Percentiles rank a stretch among this genome's conserved stretches.
Evolutionary conservation across 768 basidiomycete species (phyloP).

Genomic region (Leccinum longicurvipes): DNA sequence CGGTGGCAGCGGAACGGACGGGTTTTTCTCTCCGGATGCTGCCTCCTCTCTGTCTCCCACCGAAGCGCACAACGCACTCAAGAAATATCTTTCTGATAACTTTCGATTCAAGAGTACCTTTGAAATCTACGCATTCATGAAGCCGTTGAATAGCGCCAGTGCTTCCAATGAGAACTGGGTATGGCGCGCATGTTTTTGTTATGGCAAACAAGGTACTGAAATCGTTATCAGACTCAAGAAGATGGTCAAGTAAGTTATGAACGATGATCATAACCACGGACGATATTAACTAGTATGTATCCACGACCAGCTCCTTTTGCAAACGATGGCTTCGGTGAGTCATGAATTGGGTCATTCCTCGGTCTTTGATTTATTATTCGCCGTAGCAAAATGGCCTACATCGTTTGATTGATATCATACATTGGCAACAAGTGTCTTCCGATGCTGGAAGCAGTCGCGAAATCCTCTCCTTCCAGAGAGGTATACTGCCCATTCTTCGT

Average conservation of each 20-base stretch:
- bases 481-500: slow-evolving; percentile 50
- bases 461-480: slow-evolving; percentile 56
- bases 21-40: slow-evolving; percentile 37
- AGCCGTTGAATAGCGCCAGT: slow-evolving; percentile 36
- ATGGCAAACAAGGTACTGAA: background rate
- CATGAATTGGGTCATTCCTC: background rate
- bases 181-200: slow-evolving; percentile 3
- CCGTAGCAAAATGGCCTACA: slow-evolving; percentile 48
- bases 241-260: slow-evolving; percentile 46
- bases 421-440: slow-evolving; percentile 41
- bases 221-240: slow-evolving; percentile 37
- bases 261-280: background rate
- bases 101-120: slow-evolving; percentile 41
- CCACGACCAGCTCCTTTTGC: slow-evolving; percentile 37
- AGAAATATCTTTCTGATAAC: slow-evolving; percentile 40
- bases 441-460: slow-evolving; percentile 33
- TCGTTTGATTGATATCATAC: slow-evolving; percentile 48
- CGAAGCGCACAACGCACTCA: slow-evolving; percentile 46
- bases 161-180: slow-evolving; percentile 43
- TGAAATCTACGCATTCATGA: slow-evolving; percentile 46
- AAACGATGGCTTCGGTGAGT: slow-evolving; percentile 38
- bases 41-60: slow-evolving; percentile 37
- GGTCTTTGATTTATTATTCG: background rate
- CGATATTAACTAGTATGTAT: slow-evolving; percentile 2
- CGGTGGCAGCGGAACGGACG: slow-evolving; percentile 40